Evolutionary conservation across 2,329 filamentous ascomycete species (phyloP), one percentile per base, ranked within the genome.

Genomic region (Fusarium cicatricum): DNA sequence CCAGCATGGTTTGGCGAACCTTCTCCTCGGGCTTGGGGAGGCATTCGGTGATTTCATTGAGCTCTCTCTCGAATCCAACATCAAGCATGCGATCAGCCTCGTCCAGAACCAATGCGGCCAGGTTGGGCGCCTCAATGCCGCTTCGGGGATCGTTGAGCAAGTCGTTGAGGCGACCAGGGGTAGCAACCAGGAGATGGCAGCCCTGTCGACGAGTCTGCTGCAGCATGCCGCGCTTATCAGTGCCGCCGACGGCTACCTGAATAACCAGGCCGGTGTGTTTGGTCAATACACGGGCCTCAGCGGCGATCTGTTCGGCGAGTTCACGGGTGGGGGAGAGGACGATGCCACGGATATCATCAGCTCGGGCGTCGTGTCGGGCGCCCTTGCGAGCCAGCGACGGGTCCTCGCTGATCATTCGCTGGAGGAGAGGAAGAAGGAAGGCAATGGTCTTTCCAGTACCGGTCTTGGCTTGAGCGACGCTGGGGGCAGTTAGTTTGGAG

Each of bases 71-170:
- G 69, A 94, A 94, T 3, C 90, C 95, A 81, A 96, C 95, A 79
- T 99, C 95, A 72, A 99, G 85, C 91, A 99, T 97, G 68, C 95
- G 91, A 77, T 99, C 95, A 69, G 95, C 95, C 82, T 99, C 95
- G 68, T 99, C 95, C 40, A 99, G 88, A 62, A 98, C 92, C 39
- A 99, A 83, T 65, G 95, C 96, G 73, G 92, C 90, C 80, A 98
- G 89, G 74, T 91, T 93, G 74, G 71, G 92, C 75, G 90, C 90
- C 17, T 80, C 78, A 33, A 96, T 84, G 19, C 85, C 83, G 52
- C 81, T 85, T 50, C 72, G 70, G 0, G 79, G 75, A 69, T 96
- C 91, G 3, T 82, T 82, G 21, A 97, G 81, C 33, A 97, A 81
- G 73, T 99, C 95, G 68, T 89, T 83, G 38, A 98, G 79, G 62